Evolutionary conservation across 2,329 filamentous ascomycete genomes (phyloP), one percentile per base, ranked within the genome.

Genomic region (Fusarium sterilihyphosum): DNA sequence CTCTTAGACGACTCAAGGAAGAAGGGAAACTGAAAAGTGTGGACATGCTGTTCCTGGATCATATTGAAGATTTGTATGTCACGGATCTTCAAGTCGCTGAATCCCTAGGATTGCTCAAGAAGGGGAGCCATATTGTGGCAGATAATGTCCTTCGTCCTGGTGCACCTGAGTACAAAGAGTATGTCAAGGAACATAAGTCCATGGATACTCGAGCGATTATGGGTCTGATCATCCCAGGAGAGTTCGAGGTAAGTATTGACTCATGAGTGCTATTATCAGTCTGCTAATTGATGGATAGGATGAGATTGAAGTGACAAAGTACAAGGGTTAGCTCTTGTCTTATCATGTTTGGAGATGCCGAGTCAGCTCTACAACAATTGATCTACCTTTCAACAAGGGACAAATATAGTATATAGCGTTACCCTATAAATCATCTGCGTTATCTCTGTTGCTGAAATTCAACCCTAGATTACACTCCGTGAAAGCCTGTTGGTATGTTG

Each of bases 341-440:
- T 17, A 6, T 50, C 16, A n/a, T 22, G 3, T 12, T 5, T 17
- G 7, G 29, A 31, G 7, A 31, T 12, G 3, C 20, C 14, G 26
- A 31, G 20, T 4, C 10, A 2, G 0, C 9, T 11, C 1, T 31
- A 6, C 10, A 8, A 50, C 3, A 17, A n/a, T 9, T 31, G 7
- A 31, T 31, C 14, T 33, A 10, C 17, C 16, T 20, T 33, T 18
- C 17, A 52, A 35, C 49, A 14, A 52, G 16, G 12, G 8, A 8
- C 0, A 17, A 9, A 3, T 3, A 13, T 24, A 6, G 9, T 24
- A 33, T 18, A n/a, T 10, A n/a, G 8, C 4, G 0, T 24, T 0
- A 2, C 4, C 1, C 3, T 20, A 11, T 20, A 12, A 7, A 20
- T 12, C 4, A 8, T 26, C 4, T 37, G 7, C n/a, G 22, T 4